Evolutionary conservation across 352 stramenopile species (phyloP), one percentile per base, ranked within the genome.

Genomic region (Globisporangium heterothallicum): DNA sequence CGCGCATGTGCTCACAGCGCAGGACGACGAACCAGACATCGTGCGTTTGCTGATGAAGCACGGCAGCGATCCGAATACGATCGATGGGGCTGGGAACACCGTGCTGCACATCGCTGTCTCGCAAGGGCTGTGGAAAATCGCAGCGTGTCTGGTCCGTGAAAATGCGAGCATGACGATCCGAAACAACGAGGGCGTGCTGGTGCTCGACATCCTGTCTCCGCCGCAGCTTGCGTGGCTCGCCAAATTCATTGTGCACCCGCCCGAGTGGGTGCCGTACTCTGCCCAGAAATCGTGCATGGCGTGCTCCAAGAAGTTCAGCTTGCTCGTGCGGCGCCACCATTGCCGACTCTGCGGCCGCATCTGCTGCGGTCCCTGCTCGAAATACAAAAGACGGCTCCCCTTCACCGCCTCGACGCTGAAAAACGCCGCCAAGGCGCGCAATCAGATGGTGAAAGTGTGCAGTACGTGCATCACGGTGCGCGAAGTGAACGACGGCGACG

Each of bases 321-420:
- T 93, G 18, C 61, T 93, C 6, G 72, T 88, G 50, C 78, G 83
- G 12, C 76, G 78, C 19, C 83, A 93, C 48, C 83, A 93, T 66
- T 93, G 83, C 48, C 74, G 83, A 22, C 69, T 93, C 24, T 93
- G 83, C 50, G 83, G 83, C 3, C 83, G 83, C n/a, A 77, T 90
- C 54, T 89, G 81, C 54, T 93, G 83, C 34, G 74, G 75, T 0
- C 73, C 74, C 13, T 93, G 83, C 63, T 88, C 79, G 56, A 87
- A 78, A 49, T 84, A 82, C 70, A 90, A 90, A 56, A 74, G 79
- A 5, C 63, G 48, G 19, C 71, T 92, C 24, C 74, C 74, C 0
- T 88, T 91, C 52, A 64, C 56, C 6, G 64, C 77, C n/a, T 50
- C 69, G 47, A 54, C 49, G 13, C 22, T 67, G 34, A 85, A 83